Conservation (phyloP, 345 rosid genomes). For the Eutrema heterophyllum region DNA sequence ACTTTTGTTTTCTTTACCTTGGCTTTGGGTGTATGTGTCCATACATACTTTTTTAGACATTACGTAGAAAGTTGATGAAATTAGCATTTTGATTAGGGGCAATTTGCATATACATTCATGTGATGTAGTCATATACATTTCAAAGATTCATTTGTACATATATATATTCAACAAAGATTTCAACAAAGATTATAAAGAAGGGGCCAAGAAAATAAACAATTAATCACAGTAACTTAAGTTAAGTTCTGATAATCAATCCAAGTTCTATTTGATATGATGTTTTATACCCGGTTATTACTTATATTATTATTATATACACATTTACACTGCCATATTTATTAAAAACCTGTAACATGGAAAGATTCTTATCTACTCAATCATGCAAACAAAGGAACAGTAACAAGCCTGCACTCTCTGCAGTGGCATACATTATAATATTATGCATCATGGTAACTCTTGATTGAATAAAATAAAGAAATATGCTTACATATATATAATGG, state of each 20-base stretch:
- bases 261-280: not conserved
- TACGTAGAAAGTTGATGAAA: not conserved
- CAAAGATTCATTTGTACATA: not conserved
- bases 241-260: not conserved
- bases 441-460: constrained; percentile 12
- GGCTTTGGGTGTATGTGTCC: not conserved
- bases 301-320: not conserved
- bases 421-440: not conserved
- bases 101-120: not conserved
- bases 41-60: not conserved
- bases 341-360: constrained; percentile 51
- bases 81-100: not conserved
- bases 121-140: not conserved
- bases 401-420: constrained; percentile 29
- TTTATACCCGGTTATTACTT: not conserved
- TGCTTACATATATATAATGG: constrained; percentile 10
- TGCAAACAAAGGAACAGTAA: constrained; percentile 27
- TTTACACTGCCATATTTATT: constrained; percentile 2
- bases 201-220: not conserved
- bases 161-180: no score
- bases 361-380: constrained; percentile 59
- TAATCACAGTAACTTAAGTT: not conserved
- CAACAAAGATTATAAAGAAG: not conserved
- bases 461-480: not conserved
- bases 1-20: not conserved